Percentiles rank a stretch among this genome's conserved stretches.
Conservation (phyloP, 2,329 filamentous ascomycete species). For the Ascochyta viciae-villosae region DNA sequence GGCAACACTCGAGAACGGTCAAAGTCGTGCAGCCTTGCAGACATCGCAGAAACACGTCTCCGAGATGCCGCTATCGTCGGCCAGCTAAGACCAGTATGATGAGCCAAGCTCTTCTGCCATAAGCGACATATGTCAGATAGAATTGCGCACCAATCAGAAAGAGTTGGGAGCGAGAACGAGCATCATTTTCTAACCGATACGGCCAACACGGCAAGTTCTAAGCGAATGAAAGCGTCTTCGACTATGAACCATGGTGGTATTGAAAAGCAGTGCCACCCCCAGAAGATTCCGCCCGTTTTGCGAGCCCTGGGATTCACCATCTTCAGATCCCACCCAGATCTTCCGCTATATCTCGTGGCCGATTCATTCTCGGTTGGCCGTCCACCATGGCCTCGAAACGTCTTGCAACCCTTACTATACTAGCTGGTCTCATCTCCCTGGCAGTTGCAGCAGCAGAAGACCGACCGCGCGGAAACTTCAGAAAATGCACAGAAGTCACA, state of each 20-base stretch:
- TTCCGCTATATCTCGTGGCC: background rate
- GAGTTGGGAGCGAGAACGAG: slow-evolving; percentile 18
- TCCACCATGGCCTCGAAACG: slow-evolving; percentile 6
- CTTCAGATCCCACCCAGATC: slow-evolving; percentile 3
- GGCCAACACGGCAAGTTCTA: slow-evolving; percentile 11
- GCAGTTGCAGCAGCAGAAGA: slow-evolving; percentile 24
- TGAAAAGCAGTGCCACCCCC: slow-evolving; percentile 12
- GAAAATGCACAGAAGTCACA: slow-evolving; percentile 32
- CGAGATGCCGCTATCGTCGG: background rate
- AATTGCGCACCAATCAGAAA: slow-evolving; percentile 13
- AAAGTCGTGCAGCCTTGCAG: background rate
- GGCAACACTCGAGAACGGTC: background rate
- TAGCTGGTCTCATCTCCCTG: slow-evolving; percentile 3
- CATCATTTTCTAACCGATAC: slow-evolving; percentile 6
- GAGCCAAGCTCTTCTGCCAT: slow-evolving; percentile 1
- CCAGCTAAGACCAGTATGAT: background rate
- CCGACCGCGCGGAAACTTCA: slow-evolving; percentile 31
- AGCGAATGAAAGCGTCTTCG: slow-evolving; percentile 4
- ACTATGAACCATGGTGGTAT: slow-evolving; percentile 4
- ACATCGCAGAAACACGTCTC: background rate
- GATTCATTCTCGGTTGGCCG: background rate
- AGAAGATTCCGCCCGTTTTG: background rate
- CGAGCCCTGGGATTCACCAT: background rate
- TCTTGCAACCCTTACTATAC: slow-evolving; percentile 2
- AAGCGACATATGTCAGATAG: slow-evolving; percentile 11